Conservation (phyloP, 306 rosid species). For the Fragaria vesca region DNA sequence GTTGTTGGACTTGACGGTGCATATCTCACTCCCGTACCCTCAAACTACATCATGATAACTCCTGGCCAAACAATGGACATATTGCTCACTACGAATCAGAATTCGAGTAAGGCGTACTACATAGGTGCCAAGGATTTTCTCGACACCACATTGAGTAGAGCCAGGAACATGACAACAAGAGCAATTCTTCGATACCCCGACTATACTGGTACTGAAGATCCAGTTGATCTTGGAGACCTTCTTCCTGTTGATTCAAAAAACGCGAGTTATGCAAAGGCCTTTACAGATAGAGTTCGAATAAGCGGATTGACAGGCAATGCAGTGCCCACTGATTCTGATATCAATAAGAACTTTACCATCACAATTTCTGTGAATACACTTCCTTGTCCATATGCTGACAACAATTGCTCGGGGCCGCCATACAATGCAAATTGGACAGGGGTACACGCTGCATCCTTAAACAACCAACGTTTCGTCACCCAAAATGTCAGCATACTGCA, state of each 20-base stretch:
- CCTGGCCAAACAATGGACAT: slow-evolving; percentile 49
- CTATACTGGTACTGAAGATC: neutral
- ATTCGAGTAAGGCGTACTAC: slow-evolving; percentile 23
- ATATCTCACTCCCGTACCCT: slow-evolving; percentile 31
- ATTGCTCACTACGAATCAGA: slow-evolving; percentile 34
- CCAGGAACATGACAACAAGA: neutral
- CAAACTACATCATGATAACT: slow-evolving; percentile 34
- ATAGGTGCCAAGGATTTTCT: neutral
- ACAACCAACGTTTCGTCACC: neutral
- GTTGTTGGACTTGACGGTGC: slow-evolving; percentile 39
- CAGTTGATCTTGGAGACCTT: neutral
- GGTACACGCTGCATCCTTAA: neutral
- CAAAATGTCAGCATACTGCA: neutral
- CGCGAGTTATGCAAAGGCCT: neutral
- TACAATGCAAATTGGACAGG: no score
- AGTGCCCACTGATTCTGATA: neutral
- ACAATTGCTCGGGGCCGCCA: neutral
- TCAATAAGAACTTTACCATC: neutral
- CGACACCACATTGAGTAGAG: no score
- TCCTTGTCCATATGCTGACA: neutral
- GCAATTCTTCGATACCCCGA: neutral
- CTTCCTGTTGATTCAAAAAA: neutral
- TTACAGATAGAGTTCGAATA: neutral
- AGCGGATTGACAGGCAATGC: neutral
- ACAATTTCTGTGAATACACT: neutral